A percentile compares a stretch with the other conserved stretches of the same genome.
phyloP scores from a whole-genome alignment of 768 basidiomycete genomes.

The Galerina sulciceps region DNA sequence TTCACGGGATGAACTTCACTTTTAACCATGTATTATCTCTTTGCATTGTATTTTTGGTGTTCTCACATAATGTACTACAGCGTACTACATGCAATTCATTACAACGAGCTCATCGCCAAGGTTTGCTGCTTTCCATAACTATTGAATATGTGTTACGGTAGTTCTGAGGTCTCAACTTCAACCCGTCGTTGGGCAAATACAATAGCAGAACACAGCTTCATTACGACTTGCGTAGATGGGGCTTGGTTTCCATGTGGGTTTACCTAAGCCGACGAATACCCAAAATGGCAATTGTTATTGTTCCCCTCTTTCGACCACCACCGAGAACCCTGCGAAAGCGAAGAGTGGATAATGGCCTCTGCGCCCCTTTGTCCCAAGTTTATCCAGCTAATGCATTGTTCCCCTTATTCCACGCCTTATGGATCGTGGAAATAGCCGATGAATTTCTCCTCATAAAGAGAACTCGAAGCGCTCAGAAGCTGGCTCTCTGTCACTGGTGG shows the following conservation, averaged over 20 bases:
- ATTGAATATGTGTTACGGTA: too few species aligned
- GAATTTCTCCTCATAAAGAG: slow-evolving; percentile 1
- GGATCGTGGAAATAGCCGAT: background rate
- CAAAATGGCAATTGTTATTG: slow-evolving; percentile 10
- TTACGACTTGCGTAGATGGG: too few species aligned
- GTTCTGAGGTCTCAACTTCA: too few species aligned
- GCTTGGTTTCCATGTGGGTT: slow-evolving; percentile 3
- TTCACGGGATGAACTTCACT: slow-evolving; percentile 10
- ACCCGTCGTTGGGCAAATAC: too few species aligned
- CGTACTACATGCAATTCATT: too few species aligned
- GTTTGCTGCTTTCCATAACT: too few species aligned
- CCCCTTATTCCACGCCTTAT: background rate
- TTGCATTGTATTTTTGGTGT: slow-evolving; percentile 9
- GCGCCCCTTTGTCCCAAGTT: slow-evolving; percentile 18
- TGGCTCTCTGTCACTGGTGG: slow-evolving; percentile 35
- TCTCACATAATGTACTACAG: too few species aligned
- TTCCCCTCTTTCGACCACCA: slow-evolving; percentile 10
- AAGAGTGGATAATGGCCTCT: slow-evolving; percentile 15
- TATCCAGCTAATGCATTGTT: slow-evolving; percentile 16
- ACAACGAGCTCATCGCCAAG: too few species aligned
- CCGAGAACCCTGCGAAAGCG: background rate
- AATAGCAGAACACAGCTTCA: too few species aligned
- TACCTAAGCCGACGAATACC: slow-evolving; percentile 10
- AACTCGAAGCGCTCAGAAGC: background rate
- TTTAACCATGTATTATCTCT: background rate